Evolutionary conservation across 1,284 basidiomycete genomes (phyloP).

Genomic region (Marasmius oreades): DNA sequence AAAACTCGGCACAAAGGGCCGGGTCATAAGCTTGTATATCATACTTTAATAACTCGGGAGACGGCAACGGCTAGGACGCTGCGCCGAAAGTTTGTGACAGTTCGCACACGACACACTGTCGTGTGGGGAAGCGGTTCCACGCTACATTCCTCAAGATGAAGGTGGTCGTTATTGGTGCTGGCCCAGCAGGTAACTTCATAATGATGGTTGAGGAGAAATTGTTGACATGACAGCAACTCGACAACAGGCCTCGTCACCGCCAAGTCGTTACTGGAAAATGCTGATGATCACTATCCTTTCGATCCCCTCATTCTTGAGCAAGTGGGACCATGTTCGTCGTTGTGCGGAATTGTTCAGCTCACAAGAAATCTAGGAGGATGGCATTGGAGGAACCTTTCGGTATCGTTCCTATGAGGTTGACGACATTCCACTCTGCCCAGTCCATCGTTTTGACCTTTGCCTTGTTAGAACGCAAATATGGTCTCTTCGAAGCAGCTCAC

Average conservation of each 20-base stretch:
- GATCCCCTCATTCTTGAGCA: constrained; percentile 57
- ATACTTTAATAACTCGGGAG: no score
- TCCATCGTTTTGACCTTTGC: neutral
- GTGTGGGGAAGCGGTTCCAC: no score
- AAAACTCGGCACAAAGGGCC: no score
- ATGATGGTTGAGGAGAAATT: constrained; percentile 5
- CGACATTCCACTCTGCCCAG: neutral
- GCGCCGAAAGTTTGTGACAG: no score
- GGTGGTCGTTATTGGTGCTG: constrained; percentile 44
- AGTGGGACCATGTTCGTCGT: neutral
- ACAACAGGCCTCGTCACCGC: constrained; percentile 55
- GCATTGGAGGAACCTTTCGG: constrained; percentile 61
- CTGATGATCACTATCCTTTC: constrained; percentile 37
- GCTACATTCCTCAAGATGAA: constrained; percentile 22
- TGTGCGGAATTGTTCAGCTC: neutral
- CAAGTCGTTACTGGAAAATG: constrained; percentile 51
- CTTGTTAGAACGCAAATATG: constrained; percentile 48
- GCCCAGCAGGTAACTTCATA: constrained; percentile 42
- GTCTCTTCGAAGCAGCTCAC: constrained; percentile 64
- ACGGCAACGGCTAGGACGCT: no score
- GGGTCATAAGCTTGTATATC: no score
- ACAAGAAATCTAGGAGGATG: constrained; percentile 32
- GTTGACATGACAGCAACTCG: constrained; percentile 49
- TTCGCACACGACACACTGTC: no score
- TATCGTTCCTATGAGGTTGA: constrained; percentile 39